Base-by-base conservation (phyloP, 2,329 filamentous ascomycete species). In the Aaosphaeria arxii region DNA sequence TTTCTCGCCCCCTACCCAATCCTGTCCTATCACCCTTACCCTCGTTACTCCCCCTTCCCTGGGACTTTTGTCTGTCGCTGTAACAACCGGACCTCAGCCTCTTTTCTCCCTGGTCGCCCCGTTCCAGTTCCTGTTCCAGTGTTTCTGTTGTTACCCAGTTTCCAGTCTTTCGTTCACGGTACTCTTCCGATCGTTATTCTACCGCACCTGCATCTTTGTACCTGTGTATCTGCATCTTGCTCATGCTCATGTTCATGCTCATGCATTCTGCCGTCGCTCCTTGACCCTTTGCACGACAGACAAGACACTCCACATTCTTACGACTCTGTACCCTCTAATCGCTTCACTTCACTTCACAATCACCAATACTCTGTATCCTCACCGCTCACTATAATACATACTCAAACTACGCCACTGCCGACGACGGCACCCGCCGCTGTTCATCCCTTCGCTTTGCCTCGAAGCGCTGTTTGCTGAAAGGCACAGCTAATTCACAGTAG, bases 261-360 rank as follows among this genome's bases (percentile, higher is more conserved):
- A 48, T 60, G 58, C 56, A 52, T 52, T 53, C 47, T 55, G 53
- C 56, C 52, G 55, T 53, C 59, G 54, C 57, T 62, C 59, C 62
- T 59, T 66, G 54, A 56, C 17, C 17, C 17, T 24, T 24, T 24
- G 17, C 17, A 58, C 52, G 53, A 51, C 48, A 30, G 11, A 24
- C 28, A 29, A 31, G 30, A 30, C 31, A 17, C 40, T 35, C 46
- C 41, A 50, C 46, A 38, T 28, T 24, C 7, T 24, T 17, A 4
- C 29, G 6, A 40, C 33, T 11, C 17, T 24, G 17, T 24, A 24
- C 17, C 17, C 17, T 24, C 17, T 24, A 24, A 24, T 24, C 17
- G 17, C 17, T 24, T 24, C 17, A 24, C 17, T 24, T 24, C 17
- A 24, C 17, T 24, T 24, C 17, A 24, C 17, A 24, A 24, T 24